phyloP scores from a whole-genome alignment of 2,329 filamentous ascomycete genomes.

The Alternaria dauci region DNA sequence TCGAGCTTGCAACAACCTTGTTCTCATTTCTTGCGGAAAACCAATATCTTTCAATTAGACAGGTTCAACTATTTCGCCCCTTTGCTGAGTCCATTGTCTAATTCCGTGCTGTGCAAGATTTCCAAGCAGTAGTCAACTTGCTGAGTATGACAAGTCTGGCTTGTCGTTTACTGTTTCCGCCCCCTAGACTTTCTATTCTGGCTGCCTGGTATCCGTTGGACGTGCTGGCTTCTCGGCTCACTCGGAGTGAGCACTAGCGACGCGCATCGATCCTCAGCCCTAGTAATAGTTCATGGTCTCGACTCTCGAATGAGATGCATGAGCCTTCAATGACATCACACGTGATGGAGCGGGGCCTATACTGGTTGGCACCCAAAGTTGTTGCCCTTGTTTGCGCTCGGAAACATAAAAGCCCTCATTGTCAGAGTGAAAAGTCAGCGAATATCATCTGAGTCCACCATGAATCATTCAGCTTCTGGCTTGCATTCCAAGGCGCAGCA shows the following conservation, averaged over 20 bases:
- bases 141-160: neutral
- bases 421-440: too few relatives aligned
- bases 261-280: neutral
- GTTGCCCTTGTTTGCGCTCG: neutral
- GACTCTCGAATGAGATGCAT: neutral
- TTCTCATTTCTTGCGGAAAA: neutral
- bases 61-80: neutral
- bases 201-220: neutral
- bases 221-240: neutral
- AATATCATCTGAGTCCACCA: too few relatives aligned
- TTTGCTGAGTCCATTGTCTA: neutral
- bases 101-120: neutral
- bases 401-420: too few relatives aligned
- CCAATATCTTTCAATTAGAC: neutral
- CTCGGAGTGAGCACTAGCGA: slow-evolving; percentile 1
- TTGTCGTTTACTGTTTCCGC: neutral
- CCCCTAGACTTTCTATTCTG: neutral
- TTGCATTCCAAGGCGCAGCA: neutral
- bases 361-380: neutral
- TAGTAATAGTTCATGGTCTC: neutral
- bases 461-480: too few relatives aligned
- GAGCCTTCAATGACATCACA: neutral
- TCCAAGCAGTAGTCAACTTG: neutral
- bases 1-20: neutral
- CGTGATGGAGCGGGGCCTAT: neutral